Evolutionary conservation across 306 rosid genomes (phyloP), one percentile per base, ranked within the genome.

Genomic region (Sechiopsis laciniata): DNA sequence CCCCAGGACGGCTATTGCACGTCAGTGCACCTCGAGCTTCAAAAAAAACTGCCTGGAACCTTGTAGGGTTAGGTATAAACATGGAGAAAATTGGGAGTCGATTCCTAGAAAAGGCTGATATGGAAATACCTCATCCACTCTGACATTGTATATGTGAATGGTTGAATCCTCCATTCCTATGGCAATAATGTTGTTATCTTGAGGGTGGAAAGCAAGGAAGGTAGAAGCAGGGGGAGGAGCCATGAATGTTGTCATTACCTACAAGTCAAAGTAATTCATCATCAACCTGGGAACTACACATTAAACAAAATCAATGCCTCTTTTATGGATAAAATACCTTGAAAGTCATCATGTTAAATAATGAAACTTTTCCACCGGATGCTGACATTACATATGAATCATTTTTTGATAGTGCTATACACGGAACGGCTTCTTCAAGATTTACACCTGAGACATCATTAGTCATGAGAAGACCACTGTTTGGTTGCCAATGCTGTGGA

Each of bases 101-200:
- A 62, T 17, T 37, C 6, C 15, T 19, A 70, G 32, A 10, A 42
- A 70, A 52, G n/a, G 73, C 4, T 58, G 45, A 37, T 37, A 70
- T 37, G 57, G 66, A 46, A 59, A 67, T 83, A 91, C 97, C 97
- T 89, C 97, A 79, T 82, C 90, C 72, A 85, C 87, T 80, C 95
- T 80, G 72, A 84, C 89, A 82, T 85, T 88, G 80, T 86, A 92
- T 73, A 92, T 92, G 68, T 84, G 88, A 78, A 92, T 89, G 71
- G 95, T 82, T 68, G 92, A 92, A 79, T 92, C 96, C 76, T 84
- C 95, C 97, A 92, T 92, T 78, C 96, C 96, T 57, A 89, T 88
- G 83, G 97, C 97, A 35, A 92, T 84, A 84, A 92, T 84, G 85
- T 92, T 92, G 82, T 92, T 92, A 86, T 92, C 95, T 76, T 77